Base-by-base conservation (phyloP, 106 monocot species). In the Dendrobium officinale region DNA sequence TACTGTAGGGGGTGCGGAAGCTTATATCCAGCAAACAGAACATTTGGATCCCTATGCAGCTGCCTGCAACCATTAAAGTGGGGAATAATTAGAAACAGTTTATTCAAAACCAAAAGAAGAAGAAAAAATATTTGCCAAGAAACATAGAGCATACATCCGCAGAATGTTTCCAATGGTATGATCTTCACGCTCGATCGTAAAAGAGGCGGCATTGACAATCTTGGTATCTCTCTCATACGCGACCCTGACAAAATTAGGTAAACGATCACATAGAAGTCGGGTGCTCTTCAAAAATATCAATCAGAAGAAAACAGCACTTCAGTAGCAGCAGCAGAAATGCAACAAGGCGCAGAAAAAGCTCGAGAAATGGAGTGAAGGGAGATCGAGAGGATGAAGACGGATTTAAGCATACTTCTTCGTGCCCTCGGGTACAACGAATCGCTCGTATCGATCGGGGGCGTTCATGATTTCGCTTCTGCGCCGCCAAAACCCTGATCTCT, bases 101-200 rank as follows among this genome's bases (percentile, higher is more conserved):
- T 44, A 42, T 22, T 74, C 17, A 6, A 70, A 70, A 40, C 33
- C 15, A 33, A 61, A 15, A 7, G 22, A 31, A 5, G 17, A 70
- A 40, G 37, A 70, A 70, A 16, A 33, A 37, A 15, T 70, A 70
- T 13, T 70, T 33, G 2, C 24, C 70, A 40, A 37, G 3, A 33
- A 70, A 70, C 33, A 67, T 5, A 26, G 67, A 55, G 33, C 41
- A 43, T 2, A 97, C 97, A 97, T 97, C 61, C 97, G 90, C 43
- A 97, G 76, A 85, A 97, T 94, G 89, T 97, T 97, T 43, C 97
- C 94, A 49, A 97, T 87, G 77, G 97, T 97, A 86, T 97, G 97
- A 74, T 97, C 97, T 67, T 97, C 94, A 74, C 94, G 82, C 86
- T 97, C 97, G 66, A 94, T 77, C 72, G 90, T 97, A 87, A 97